Evolutionary conservation across 139 green algal genomes (phyloP).

Genomic region (Tetraselmis chui): DNA sequence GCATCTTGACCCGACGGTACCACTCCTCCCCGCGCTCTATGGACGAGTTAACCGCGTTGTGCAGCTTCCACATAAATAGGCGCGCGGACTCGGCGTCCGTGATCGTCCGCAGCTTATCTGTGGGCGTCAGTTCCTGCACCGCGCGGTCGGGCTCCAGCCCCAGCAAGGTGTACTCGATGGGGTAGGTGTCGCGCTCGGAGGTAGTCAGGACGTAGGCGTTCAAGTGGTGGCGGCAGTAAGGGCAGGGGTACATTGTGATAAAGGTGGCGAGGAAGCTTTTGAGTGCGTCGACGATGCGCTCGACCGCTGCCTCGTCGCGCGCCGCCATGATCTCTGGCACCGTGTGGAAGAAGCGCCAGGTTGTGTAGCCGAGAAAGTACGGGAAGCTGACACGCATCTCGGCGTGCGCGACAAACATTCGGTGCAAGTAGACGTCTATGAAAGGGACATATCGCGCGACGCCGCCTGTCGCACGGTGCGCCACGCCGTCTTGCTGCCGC

Average conservation of each 20-base stretch:
- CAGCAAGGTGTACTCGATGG: conserved; percentile 11
- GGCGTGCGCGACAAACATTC: background rate
- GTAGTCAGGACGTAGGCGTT: conserved; percentile 1
- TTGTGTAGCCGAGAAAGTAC: background rate
- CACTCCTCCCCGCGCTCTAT: conserved; percentile 7
- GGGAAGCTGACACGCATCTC: conserved; percentile 7
- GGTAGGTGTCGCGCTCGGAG: conserved; percentile 7
- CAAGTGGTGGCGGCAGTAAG: conserved; percentile 8
- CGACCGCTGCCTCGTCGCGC: background rate
- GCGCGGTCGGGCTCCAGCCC: background rate
- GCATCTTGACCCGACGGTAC: background rate
- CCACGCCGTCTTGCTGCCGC: background rate
- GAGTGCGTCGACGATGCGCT: background rate
- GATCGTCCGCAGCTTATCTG: background rate
- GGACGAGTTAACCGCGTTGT: conserved; percentile 5
- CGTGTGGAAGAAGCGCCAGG: background rate
- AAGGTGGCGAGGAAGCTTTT: conserved; percentile 10
- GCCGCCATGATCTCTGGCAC: background rate
- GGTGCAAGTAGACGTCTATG: conserved; percentile 6
- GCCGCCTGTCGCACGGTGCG: background rate
- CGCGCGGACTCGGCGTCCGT: background rate
- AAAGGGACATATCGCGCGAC: conserved; percentile 1
- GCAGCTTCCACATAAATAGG: conserved; percentile 10
- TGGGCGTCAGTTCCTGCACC: background rate
- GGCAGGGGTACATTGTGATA: conserved; percentile 8